phyloP scores from a whole-genome alignment of 495 filamentous ascomycete species.

The Talaromyces thailandensis region DNA sequence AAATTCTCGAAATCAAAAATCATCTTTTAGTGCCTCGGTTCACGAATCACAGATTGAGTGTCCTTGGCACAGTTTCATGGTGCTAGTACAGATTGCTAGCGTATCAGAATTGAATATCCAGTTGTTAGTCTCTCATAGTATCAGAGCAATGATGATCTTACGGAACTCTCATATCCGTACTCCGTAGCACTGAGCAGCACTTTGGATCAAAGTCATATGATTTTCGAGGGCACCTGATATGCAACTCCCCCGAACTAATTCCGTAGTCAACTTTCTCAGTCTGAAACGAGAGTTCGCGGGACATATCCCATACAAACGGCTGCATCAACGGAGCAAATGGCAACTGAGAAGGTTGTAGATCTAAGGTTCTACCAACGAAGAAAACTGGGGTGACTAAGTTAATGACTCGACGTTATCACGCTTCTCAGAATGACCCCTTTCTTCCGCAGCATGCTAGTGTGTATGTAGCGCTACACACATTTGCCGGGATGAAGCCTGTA shows the following conservation, averaged over 20 bases:
- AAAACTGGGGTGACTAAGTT: neutral
- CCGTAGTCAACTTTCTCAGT: neutral
- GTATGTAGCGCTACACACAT: neutral
- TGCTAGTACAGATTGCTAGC: too few species aligned
- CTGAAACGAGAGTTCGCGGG: neutral
- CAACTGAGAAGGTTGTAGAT: neutral
- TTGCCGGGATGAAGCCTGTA: neutral
- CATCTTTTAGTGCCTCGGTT: neutral
- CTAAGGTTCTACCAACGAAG: neutral
- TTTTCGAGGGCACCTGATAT: neutral
- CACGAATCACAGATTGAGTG: neutral
- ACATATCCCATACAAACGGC: neutral
- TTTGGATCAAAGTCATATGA: neutral
- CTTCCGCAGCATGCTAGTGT: neutral
- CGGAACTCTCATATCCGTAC: neutral
- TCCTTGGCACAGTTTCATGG: neutral
- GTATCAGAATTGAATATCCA: neutral
- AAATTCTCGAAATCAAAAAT: neutral
- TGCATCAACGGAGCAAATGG: neutral
- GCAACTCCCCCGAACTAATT: neutral
- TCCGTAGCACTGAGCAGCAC: neutral
- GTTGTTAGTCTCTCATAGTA: neutral
- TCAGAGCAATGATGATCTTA: neutral
- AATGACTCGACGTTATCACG: neutral
- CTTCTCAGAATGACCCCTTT: neutral